Evolutionary conservation across 1,139 yeast genomes (phyloP).

Genomic region (Debaryomyces coudertii): DNA sequence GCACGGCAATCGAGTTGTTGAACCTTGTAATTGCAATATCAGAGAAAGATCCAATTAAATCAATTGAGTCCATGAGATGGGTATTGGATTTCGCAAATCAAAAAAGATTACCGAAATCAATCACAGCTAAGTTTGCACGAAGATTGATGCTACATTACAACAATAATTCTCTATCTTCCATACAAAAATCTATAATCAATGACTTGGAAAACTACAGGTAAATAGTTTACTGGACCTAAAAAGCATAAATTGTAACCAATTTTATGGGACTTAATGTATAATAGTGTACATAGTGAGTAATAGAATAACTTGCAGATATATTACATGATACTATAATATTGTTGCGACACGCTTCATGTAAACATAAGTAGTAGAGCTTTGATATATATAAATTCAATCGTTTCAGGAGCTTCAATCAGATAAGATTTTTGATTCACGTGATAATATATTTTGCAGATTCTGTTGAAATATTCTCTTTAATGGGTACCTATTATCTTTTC

Average conservation of each 20-base stretch:
- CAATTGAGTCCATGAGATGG: slow-evolving; percentile 16
- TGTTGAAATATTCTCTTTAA: no score
- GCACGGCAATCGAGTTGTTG: slow-evolving; percentile 20
- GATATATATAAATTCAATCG: no score
- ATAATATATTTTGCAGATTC: no score
- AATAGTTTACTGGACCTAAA: neutral
- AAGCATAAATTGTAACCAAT: neutral
- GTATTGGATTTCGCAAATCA: slow-evolving; percentile 17
- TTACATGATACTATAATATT: no score
- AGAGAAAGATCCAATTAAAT: slow-evolving; percentile 15
- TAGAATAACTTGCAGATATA: neutral
- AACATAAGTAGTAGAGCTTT: no score
- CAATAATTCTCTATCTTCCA: neutral
- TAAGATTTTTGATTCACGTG: no score
- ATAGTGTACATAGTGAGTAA: slow-evolving; percentile 3
- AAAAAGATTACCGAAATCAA: slow-evolving; percentile 14
- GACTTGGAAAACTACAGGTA: neutral
- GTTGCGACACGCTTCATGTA: no score
- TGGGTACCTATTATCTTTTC: neutral
- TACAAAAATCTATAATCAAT: neutral
- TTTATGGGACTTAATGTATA: neutral
- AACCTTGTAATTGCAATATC: slow-evolving; percentile 14
- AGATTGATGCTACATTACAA: slow-evolving; percentile 3
- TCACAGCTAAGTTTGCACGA: slow-evolving; percentile 14
- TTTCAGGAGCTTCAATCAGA: no score